Evolutionary conservation across 108 stramenopile species (phyloP).

Genomic region (Cyclotella cryptica): DNA sequence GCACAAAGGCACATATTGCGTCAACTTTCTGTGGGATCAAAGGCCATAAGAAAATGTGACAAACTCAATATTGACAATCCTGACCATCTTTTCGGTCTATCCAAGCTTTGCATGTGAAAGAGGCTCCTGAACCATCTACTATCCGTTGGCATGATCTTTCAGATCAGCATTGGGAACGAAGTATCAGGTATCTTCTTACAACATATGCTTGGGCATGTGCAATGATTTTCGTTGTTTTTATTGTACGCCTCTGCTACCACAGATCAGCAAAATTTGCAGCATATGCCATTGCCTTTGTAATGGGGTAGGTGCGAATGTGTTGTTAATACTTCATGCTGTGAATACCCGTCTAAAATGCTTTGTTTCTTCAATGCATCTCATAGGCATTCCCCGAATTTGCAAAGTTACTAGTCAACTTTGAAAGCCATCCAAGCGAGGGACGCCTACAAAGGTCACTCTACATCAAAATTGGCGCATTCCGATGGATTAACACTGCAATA

Average conservation of each 20-base stretch:
- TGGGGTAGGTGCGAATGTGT: not conserved
- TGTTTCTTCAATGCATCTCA: not conserved
- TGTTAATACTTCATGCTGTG: not conserved
- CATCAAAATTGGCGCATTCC: not conserved
- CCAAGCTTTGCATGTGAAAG: not conserved
- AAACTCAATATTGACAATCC: not conserved
- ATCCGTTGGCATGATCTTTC: constrained; percentile 4
- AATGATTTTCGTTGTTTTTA: not conserved
- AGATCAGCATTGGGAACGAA: not conserved
- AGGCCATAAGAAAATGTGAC: not conserved
- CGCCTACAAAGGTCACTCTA: not conserved
- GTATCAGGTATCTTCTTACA: not conserved
- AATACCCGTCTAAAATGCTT: not conserved
- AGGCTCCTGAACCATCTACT: constrained; percentile 2
- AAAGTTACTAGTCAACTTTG: not conserved
- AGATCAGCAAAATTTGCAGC: constrained; percentile 4
- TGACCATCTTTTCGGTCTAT: not conserved
- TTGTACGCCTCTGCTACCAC: not conserved
- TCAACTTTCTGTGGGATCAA: not conserved
- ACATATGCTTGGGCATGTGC: not conserved
- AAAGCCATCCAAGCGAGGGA: not conserved
- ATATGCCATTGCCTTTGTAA: constrained; percentile 6
- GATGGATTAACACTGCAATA: constrained; percentile 5
- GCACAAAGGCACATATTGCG: not conserved
- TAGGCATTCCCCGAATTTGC: constrained; percentile 3